A percentile compares a stretch with the other conserved stretches of the same genome.
Evolutionary conservation across 306 rosid species (phyloP).

Genomic region (Cercis canadensis): DNA sequence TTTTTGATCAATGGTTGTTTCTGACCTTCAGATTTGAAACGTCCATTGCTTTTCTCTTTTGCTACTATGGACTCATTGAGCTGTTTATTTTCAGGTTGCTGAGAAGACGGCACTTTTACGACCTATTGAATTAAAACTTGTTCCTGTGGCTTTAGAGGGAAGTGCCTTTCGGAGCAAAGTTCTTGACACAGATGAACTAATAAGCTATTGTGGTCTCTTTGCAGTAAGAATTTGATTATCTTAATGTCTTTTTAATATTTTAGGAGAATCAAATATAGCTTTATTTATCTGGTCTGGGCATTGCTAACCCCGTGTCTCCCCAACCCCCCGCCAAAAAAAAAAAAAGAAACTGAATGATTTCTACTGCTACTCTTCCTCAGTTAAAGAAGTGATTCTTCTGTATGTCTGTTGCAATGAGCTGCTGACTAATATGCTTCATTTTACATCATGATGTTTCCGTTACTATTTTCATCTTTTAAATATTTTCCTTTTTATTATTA

Average conservation of each 20-base stretch:
- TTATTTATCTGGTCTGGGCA: constrained; percentile 14
- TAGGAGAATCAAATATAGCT: not conserved
- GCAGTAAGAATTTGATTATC: constrained; percentile 65
- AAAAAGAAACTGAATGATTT: not conserved
- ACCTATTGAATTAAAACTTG: constrained; percentile 89
- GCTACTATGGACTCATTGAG: constrained; percentile 18
- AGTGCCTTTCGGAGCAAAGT: constrained; percentile 88
- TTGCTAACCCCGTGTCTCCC: not conserved
- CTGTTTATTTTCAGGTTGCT: constrained; percentile 72
- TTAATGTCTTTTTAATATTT: constrained; percentile 13
- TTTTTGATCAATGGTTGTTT: constrained; percentile 20
- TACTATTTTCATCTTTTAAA: constrained; percentile 2
- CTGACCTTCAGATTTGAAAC: constrained; percentile 34
- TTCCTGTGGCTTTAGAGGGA: constrained; percentile 92
- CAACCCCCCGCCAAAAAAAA: too few relatives aligned
- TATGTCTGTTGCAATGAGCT: not conserved
- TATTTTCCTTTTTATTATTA: not conserved
- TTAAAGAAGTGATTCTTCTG: constrained; percentile 13
- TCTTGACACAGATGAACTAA: constrained; percentile 85
- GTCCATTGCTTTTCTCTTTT: constrained; percentile 12
- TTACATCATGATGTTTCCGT: not conserved
- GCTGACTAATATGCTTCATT: constrained; percentile 24
- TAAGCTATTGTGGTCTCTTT: constrained; percentile 84
- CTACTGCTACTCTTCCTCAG: constrained; percentile 13
- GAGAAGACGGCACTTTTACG: constrained; percentile 89